A percentile compares a stretch with the other conserved stretches of the same genome.
phyloP scores from a whole-genome alignment of 208 protist genomes.

The Crithidia mellificae region DNA sequence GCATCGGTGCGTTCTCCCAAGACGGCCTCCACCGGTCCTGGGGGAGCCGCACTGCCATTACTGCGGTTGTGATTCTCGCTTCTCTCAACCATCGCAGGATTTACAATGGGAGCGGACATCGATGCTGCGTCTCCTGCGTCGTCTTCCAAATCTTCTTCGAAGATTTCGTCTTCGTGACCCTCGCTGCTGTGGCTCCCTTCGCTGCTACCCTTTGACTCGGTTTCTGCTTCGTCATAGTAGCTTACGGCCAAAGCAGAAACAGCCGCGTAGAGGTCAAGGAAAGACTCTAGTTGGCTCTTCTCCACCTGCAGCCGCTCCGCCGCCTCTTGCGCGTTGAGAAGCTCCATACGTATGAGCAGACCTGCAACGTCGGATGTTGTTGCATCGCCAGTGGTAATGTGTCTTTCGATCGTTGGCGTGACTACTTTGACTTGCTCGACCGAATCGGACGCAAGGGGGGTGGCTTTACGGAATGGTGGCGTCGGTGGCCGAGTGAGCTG shows the following conservation, averaged over 20 bases:
- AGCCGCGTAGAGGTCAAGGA: too few species aligned
- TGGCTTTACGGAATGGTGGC: too few species aligned
- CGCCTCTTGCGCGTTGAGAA: conserved; percentile 4
- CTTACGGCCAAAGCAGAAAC: not conserved
- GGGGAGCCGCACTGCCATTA: too few species aligned
- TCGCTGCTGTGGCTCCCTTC: not conserved
- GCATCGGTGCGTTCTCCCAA: conserved; percentile 45
- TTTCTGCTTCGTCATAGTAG: not conserved
- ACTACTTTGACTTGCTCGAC: too few species aligned
- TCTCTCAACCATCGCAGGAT: too few species aligned
- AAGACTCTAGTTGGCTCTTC: conserved; percentile 22
- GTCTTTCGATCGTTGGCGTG: too few species aligned
- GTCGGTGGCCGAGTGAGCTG: not conserved
- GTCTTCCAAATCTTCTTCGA: not conserved
- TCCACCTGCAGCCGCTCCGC: conserved; percentile 19
- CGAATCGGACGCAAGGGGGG: too few species aligned
- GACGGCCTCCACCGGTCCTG: conserved; percentile 30
- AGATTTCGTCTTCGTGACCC: not conserved
- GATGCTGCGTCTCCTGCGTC: not conserved
- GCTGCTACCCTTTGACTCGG: not conserved
- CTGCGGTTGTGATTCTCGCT: too few species aligned
- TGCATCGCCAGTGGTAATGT: not conserved
- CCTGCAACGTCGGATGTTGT: not conserved
- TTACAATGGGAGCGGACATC: not conserved
- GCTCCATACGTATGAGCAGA: too few species aligned